Evolutionary conservation across 2,329 filamentous ascomycete genomes (phyloP), one percentile per base, ranked within the genome.

Genomic region (Alternaria ethzedia): DNA sequence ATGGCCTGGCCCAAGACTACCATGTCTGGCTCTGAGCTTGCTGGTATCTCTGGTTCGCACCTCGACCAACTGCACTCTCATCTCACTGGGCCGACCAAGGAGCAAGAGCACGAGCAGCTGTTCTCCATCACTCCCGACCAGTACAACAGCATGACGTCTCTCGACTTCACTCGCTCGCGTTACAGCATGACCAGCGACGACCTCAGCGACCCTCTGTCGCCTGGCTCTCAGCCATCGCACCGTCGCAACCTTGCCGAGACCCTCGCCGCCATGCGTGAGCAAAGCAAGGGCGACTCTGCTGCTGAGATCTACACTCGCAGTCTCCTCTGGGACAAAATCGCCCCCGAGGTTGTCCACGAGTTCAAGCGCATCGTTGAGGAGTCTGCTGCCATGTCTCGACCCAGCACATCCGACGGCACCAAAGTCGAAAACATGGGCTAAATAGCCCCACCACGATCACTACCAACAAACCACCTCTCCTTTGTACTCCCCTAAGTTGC

Each of bases 241-340:
- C 89, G 91, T 68, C 88, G 89, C 74, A 94, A 92, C 79, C 87
- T 96, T 50, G 91, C 91, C 47, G 91, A 97, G 70, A 90, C 93
- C 8, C 87, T 97, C 50, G 89, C 91, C 54, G 89, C 88, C 49
- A 93, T 97, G 89, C 90, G 93, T 69, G 84, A 84, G 70, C 88
- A 86, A 72, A 87, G 86, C 75, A 93, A 93, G 81, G 88, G 91
- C 60, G 82, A 83, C 71, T 87, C 88, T 55, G 91, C 90, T 51
- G 92, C 94, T 61, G 94, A 97, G 74, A 92, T 97, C 45, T 97
- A 97, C 83, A 96, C 94, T 32, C 88, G 95, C 61, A 97, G 93
- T 66, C 86, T 98, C 65, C 89, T 98, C 61, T 97, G 93, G 93
- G 94, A 97, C 76, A 92, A 94, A 81, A 94, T 98, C 72, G 94